These are phyloP conservation scores for Madurella fahalii DNA, from an alignment of 2,329 filamentous ascomycete genomes.

Conservation along the genomic window DNA sequence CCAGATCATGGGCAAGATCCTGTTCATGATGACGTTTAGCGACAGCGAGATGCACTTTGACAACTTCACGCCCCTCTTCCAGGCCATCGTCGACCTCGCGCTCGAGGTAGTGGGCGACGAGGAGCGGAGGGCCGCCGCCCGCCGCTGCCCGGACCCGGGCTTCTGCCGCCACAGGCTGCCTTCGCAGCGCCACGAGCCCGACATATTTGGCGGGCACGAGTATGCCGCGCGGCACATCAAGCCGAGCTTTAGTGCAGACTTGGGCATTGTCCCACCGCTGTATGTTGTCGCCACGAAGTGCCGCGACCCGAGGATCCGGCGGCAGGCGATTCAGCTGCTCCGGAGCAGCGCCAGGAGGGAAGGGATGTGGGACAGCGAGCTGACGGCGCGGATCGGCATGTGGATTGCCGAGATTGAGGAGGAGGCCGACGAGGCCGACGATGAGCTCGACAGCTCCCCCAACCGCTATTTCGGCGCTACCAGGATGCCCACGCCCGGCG, in stretches of 20 bases:
- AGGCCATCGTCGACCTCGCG: constrained; percentile 53
- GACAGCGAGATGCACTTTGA: constrained; percentile 58
- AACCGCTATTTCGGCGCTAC: constrained; percentile 31
- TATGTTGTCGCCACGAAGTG: constrained; percentile 66
- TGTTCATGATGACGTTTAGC: constrained; percentile 59
- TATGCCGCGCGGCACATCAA: constrained; percentile 51
- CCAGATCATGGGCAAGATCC: constrained; percentile 53
- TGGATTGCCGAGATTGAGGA: constrained; percentile 57
- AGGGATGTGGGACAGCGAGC: constrained; percentile 65
- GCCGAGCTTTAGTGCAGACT: constrained; percentile 59
- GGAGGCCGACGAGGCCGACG: constrained; percentile 18
- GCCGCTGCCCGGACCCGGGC: constrained; percentile 41
- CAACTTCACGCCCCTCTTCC: constrained; percentile 48
- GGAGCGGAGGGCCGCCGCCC: constrained; percentile 47
- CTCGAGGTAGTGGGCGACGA: constrained; percentile 57
- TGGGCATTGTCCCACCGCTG: constrained; percentile 61
- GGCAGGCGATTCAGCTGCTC: constrained; percentile 59
- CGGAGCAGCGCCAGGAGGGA: constrained; percentile 58
- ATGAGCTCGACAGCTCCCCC: constrained; percentile 8
- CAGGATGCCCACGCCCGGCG: constrained; percentile 28
- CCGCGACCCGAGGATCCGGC: constrained; percentile 51
- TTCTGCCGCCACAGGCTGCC: constrained; percentile 38
- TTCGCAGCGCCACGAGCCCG: constrained; percentile 31
- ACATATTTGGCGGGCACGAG: constrained; percentile 40
- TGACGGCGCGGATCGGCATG: constrained; percentile 51